Conservation (phyloP, 2,329 filamentous ascomycete genomes). For the Fusarium pilosicola region DNA sequence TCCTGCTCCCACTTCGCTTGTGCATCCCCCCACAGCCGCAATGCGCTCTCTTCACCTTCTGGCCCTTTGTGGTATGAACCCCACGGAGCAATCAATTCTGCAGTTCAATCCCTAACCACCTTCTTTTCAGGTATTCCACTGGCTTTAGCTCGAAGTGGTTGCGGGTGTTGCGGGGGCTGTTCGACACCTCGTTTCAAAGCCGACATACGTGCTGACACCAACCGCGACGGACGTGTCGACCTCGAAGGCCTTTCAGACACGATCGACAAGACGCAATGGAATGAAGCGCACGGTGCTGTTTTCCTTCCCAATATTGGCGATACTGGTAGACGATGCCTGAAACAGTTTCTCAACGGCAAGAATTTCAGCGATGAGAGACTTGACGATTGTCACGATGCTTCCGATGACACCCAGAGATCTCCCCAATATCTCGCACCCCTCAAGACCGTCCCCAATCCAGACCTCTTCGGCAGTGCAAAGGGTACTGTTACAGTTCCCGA, state of each 20-base stretch:
- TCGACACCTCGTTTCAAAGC: neutral
- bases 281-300: constrained; percentile 42
- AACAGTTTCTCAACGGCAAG: too few relatives aligned
- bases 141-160: neutral
- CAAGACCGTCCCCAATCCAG: constrained; percentile 41
- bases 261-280: constrained; percentile 38
- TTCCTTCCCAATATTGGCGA: constrained; percentile 52
- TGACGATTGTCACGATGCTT: constrained; percentile 48
- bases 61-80: neutral
- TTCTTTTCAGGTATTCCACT: neutral
- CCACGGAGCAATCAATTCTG: rapidly evolving
- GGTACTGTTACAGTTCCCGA: constrained; percentile 19
- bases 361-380: constrained; percentile 35
- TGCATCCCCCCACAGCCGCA: neutral
- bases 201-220: constrained; percentile 46
- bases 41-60: neutral
- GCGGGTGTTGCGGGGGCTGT: too few relatives aligned
- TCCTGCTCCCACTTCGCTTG: neutral
- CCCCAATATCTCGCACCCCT: constrained; percentile 46
- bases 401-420: constrained; percentile 44
- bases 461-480: constrained; percentile 1
- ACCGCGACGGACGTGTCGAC: constrained; percentile 49
- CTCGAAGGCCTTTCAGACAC: constrained; percentile 25
- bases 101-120: neutral
- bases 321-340: constrained; percentile 43